Conservation (phyloP, 306 rosid species). For the Acacia confusa region DNA sequence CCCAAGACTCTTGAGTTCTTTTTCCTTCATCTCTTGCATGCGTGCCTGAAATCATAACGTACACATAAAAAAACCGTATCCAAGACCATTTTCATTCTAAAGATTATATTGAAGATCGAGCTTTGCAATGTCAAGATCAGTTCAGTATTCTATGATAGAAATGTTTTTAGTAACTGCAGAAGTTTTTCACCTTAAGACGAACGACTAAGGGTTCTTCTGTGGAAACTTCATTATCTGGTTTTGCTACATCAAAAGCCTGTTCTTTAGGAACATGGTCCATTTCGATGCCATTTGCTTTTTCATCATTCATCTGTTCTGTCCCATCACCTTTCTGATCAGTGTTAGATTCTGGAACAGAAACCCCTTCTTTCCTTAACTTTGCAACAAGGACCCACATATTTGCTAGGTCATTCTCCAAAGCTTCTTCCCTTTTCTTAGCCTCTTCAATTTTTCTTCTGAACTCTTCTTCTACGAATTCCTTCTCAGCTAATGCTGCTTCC, state of each 20-base stretch:
- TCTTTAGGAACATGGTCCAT: constrained; percentile 42
- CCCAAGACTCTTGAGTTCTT: constrained; percentile 72
- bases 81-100: not conserved
- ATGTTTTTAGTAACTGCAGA: not conserved
- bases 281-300: constrained; percentile 43
- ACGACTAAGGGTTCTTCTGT: constrained; percentile 83
- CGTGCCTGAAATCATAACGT: constrained; percentile 66
- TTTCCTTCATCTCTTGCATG: constrained; percentile 96
- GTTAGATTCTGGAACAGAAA: constrained; percentile 61
- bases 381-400: constrained; percentile 99
- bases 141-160: constrained; percentile 2
- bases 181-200: constrained; percentile 77
- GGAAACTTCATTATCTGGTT: constrained; percentile 55
- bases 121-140: not conserved
- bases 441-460: constrained; percentile 81
- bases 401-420: constrained; percentile 96
- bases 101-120: not conserved
- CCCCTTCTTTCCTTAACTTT: constrained; percentile 89
- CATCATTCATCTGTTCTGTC: constrained; percentile 42
- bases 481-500: constrained; percentile 91
- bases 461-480: constrained; percentile 82
- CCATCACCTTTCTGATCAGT: constrained; percentile 53
- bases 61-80: constrained; percentile 7
- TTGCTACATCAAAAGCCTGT: constrained; percentile 50
- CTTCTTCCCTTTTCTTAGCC: constrained; percentile 90